These are phyloP conservation scores for Leishmania lainsoni DNA, from an alignment of 208 protist genomes.

Conservation along the genomic window DNA sequence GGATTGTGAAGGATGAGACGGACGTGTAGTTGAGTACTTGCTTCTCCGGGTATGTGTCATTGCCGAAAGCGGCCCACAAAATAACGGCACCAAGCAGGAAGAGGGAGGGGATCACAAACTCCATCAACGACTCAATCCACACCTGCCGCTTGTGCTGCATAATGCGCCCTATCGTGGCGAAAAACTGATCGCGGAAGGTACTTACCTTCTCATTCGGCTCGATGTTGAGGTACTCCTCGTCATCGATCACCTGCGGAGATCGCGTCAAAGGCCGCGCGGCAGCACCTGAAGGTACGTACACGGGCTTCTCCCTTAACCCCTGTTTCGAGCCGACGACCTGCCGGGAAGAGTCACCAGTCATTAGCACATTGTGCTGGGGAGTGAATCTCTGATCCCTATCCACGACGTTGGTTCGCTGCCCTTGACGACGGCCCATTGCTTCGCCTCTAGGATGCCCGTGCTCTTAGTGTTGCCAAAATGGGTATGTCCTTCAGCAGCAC, in stretches of 20 bases:
- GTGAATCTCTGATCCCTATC: not conserved
- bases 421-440: slow-evolving; percentile 34
- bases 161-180: slow-evolving; percentile 46
- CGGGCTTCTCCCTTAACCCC: not conserved
- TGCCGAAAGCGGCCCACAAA: slow-evolving; percentile 51
- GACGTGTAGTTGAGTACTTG: slow-evolving; percentile 16
- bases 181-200: slow-evolving; percentile 45
- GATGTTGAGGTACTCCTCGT: slow-evolving; percentile 25
- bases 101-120: slow-evolving; percentile 55
- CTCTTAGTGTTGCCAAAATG: not conserved
- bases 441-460: not conserved
- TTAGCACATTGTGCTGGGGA: slow-evolving; percentile 24
- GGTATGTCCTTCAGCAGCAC: not conserved
- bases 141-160: slow-evolving; percentile 44
- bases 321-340: slow-evolving; percentile 21
- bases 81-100: slow-evolving; percentile 50
- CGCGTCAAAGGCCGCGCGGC: not conserved
- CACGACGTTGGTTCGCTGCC: slow-evolving; percentile 3
- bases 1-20: slow-evolving; percentile 18
- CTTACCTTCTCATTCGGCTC: slow-evolving; percentile 43
- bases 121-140: slow-evolving; percentile 28
- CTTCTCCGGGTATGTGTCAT: slow-evolving; percentile 12
- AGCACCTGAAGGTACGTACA: not conserved
- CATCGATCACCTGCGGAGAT: slow-evolving; percentile 2
- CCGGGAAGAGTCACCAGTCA: slow-evolving; percentile 21